Conservation (phyloP, 1,139 yeast species). For the Nakaseomyces nivariensis region DNA sequence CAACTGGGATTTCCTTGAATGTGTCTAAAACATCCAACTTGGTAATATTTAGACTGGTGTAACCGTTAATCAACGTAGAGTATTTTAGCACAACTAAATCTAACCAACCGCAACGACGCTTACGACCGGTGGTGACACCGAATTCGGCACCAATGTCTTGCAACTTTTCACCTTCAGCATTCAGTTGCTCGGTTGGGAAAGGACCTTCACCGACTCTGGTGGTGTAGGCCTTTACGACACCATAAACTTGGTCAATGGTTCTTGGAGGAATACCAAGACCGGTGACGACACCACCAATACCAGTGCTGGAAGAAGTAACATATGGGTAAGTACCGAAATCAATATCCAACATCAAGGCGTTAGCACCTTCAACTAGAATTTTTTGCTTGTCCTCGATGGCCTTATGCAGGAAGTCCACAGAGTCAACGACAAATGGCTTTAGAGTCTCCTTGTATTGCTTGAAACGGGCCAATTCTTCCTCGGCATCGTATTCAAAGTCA, state of each 20-base stretch:
- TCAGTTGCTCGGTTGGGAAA: slow-evolving; percentile 95
- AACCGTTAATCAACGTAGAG: slow-evolving; percentile 85
- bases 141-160: slow-evolving; percentile 90
- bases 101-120: slow-evolving; percentile 99
- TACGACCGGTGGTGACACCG: slow-evolving; percentile 98
- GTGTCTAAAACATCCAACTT: slow-evolving; percentile 90
- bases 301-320: slow-evolving; percentile 91
- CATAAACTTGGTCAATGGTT: slow-evolving; percentile 68
- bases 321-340: slow-evolving; percentile 98
- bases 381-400: slow-evolving; percentile 72
- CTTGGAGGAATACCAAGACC: slow-evolving; percentile 94
- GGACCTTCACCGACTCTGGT: slow-evolving; percentile 99
- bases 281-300: slow-evolving; percentile 96
- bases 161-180: slow-evolving; percentile 73
- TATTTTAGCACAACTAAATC: slow-evolving; percentile 91
- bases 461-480: slow-evolving; percentile 69
- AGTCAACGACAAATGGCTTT: slow-evolving; percentile 89
- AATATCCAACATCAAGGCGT: slow-evolving; percentile 93
- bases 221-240: slow-evolving; percentile 97
- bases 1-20: slow-evolving; percentile 80
- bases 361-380: slow-evolving; percentile 94
- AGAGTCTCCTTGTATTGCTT: slow-evolving; percentile 63
- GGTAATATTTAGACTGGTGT: slow-evolving; percentile 87
- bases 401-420: slow-evolving; percentile 79
- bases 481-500: slow-evolving; percentile 77